phyloP scores from a whole-genome alignment of 768 basidiomycete species.

The Neoboletus magnificus region DNA sequence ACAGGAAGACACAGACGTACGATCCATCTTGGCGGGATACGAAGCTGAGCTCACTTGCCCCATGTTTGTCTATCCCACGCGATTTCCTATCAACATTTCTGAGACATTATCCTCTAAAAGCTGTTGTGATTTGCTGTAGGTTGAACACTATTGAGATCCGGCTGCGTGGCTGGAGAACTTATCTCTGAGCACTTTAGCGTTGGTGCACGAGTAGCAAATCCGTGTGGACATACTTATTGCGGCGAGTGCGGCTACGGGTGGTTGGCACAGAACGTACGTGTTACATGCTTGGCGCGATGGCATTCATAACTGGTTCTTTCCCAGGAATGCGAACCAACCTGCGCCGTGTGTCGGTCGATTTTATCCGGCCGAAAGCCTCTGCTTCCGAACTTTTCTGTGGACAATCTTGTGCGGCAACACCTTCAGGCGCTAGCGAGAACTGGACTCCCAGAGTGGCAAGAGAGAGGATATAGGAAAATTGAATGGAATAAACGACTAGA shows the following conservation, averaged over 20 bases:
- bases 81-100: neutral
- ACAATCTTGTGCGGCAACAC: constrained; percentile 59
- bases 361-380: constrained; percentile 43
- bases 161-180: neutral
- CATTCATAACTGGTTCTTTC: constrained; percentile 1
- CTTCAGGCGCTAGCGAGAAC: constrained; percentile 44
- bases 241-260: constrained; percentile 64
- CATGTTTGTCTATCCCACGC: constrained; percentile 49
- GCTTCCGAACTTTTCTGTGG: constrained; percentile 62
- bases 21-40: constrained; percentile 41
- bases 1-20: constrained; percentile 22
- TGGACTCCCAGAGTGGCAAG: constrained; percentile 52
- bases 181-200: constrained; percentile 40
- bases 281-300: neutral
- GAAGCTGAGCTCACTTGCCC: constrained; percentile 69
- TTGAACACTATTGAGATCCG: constrained; percentile 1
- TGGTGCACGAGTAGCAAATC: constrained; percentile 58
- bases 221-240: constrained; percentile 74
- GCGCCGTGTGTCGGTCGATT: constrained; percentile 57
- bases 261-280: constrained; percentile 50
- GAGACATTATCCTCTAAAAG: constrained; percentile 37
- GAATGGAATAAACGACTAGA: constrained; percentile 56
- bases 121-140: constrained; percentile 71
- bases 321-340: constrained; percentile 44
- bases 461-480: constrained; percentile 40